Evolutionary conservation across 2,329 filamentous ascomycete genomes (phyloP), one percentile per base, ranked within the genome.

Genomic region (Fusarium liriodendri): DNA sequence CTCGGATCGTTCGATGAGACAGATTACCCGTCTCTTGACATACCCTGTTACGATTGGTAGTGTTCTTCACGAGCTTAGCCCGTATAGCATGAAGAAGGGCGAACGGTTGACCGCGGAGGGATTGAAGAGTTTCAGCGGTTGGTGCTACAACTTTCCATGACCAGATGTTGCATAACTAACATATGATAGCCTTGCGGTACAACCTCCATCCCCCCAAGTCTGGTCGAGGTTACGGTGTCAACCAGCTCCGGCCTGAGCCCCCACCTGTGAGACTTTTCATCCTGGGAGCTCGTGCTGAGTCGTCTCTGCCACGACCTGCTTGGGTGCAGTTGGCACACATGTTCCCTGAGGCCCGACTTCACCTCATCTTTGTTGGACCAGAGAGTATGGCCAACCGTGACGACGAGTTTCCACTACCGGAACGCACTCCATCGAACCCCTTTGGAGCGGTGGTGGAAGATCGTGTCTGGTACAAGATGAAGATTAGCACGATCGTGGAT

Each of bases 401-500:
- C 79, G 90, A 92, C 68, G 97, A 99, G 82, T 97, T 97, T 80
- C 97, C 97, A 1, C 88, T 98, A 2, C 97, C 97, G 1, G 90
- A 94, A 76, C 92, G 95, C 65, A 98, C 95, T 2, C 87, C 95
- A 0, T 85, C 87, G 11, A 99, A 99, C 80, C 97, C 97, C 1
- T 99, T 95, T 77, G 97, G 97, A 47, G 94, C 94, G n/a, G 89
- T 99, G 62, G 90, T 98, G 16, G 97, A 99, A 84, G 96, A 97
- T 82, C 91, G 96, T 62, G 89, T 99, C 10, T 94, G 93, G 80
- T 91, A 93, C 64, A 92, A 93, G 75, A 91, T 98, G 90, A 99
- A 99, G 87, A 97, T 99, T 79, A 97, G 93, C 82, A 99, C 97
- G 1, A 98, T 95, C 79, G 96, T 98, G 61, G 97, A 99, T 78